Conservation (phyloP, 495 filamentous ascomycete species). For the Patellaria atrata region DNA sequence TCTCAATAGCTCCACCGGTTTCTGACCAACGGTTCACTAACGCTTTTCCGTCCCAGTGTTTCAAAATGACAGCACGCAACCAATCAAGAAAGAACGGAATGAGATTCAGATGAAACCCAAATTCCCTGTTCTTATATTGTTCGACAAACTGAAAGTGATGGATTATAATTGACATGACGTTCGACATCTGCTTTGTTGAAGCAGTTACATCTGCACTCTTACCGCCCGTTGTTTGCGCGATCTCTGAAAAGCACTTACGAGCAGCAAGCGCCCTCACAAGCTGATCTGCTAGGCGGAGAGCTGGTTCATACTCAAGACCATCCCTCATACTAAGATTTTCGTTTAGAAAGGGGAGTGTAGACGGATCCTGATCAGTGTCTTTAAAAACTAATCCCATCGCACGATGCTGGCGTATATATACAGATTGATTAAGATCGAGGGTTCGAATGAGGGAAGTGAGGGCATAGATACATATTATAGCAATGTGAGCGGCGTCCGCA, state of each 20-base stretch:
- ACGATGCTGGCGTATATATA: constrained; percentile 36
- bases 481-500: constrained; percentile 40
- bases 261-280: constrained; percentile 41
- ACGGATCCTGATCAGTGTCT: no score
- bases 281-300: constrained; percentile 39
- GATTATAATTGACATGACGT: no score
- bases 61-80: constrained; percentile 59
- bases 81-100: constrained; percentile 47
- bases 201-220: constrained; percentile 1
- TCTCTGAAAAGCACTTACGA: constrained; percentile 37
- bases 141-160: constrained; percentile 13
- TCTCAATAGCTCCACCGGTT: constrained; percentile 57
- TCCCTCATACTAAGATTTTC: constrained; percentile 27
- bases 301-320: constrained; percentile 47
- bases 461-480: constrained; percentile 41
- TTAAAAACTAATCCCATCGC: constrained; percentile 39
- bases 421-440: constrained; percentile 34
- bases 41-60: constrained; percentile 63
- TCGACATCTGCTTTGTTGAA: neutral
- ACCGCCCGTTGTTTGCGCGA: constrained; percentile 30
- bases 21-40: constrained; percentile 49
- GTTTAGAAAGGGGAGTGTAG: constrained; percentile 11
- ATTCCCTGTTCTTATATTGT: no score
- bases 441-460: constrained; percentile 38
- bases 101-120: constrained; percentile 7